Conservation (phyloP, 2,329 filamentous ascomycete species). For the Talaromyces sp. region DNA sequence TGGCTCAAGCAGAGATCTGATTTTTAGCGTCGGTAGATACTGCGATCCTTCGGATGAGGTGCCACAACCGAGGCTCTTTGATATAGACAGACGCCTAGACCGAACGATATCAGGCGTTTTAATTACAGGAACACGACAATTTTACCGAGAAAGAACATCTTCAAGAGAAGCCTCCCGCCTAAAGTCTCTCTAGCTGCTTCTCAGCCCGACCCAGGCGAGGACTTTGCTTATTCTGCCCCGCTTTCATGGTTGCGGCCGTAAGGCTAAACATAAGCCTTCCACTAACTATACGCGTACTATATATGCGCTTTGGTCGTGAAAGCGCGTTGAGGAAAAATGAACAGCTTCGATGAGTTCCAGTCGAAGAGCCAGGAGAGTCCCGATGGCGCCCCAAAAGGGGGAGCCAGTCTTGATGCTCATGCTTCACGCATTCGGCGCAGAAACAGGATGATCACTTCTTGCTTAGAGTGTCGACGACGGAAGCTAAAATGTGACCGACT, state of each 20-base stretch:
- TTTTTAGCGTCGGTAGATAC: neutral
- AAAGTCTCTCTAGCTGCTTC: neutral
- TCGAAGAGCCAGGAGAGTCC: neutral
- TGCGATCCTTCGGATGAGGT: neutral
- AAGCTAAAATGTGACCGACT: conserved; percentile 74
- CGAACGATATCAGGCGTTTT: neutral
- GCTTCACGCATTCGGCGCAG: conserved; percentile 47
- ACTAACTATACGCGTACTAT: neutral
- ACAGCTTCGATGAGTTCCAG: neutral
- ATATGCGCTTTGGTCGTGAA: neutral
- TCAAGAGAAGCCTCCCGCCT: neutral
- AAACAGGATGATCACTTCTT: conserved; percentile 67
- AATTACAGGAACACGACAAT: neutral
- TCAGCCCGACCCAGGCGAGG: neutral
- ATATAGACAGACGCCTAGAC: neutral
- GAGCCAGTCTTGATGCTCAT: neutral
- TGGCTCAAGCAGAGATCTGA: neutral
- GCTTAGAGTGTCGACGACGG: conserved; percentile 65
- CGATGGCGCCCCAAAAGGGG: conserved; percentile 3
- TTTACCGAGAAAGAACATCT: neutral
- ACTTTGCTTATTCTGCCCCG: neutral
- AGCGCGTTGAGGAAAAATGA: neutral
- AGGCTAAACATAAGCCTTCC: neutral
- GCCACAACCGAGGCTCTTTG: neutral
- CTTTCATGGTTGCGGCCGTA: conserved; percentile 14